Percentiles rank a stretch among this genome's conserved stretches.
phyloP scores from a whole-genome alignment of 306 rosid species.

The Prunus mira region DNA sequence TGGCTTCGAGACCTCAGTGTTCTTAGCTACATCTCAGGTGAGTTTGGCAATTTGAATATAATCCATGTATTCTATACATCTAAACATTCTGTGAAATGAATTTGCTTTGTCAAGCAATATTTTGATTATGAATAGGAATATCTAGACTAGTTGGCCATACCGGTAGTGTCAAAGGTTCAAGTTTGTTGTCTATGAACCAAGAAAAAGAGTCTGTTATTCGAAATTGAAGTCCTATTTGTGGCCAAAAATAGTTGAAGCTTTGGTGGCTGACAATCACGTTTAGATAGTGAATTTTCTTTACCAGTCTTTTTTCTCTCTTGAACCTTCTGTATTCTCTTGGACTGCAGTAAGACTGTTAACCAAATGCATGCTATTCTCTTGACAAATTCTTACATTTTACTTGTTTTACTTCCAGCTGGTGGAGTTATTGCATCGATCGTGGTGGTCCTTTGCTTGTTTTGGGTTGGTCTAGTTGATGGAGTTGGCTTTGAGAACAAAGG shows the following conservation, averaged over 20 bases:
- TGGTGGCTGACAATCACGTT: too few species aligned
- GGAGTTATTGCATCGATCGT: slow-evolving; percentile 84
- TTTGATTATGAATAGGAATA: too few species aligned
- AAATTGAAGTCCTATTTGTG: too few species aligned
- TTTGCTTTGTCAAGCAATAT: neutral
- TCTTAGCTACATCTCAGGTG: slow-evolving; percentile 94
- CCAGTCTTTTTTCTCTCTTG: too few species aligned
- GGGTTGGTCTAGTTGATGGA: slow-evolving; percentile 68
- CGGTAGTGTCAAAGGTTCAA: too few species aligned
- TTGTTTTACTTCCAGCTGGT: slow-evolving; percentile 49
- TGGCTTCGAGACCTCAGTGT: slow-evolving; percentile 90
- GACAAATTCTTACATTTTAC: neutral
- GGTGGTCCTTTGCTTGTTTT: slow-evolving; percentile 72
- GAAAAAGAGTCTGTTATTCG: too few species aligned
- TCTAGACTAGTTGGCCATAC: too few species aligned
- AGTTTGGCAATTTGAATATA: slow-evolving; percentile 1
- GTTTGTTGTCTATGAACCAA: neutral
- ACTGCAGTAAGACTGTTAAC: neutral
- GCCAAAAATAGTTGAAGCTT: too few species aligned
- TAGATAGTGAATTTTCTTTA: too few species aligned
- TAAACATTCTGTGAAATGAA: neutral
- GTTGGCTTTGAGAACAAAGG: slow-evolving; percentile 70
- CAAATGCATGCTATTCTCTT: neutral
- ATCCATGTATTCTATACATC: neutral
- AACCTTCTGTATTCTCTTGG: neutral